Percentiles rank a stretch among this genome's conserved stretches.
Evolutionary conservation across 2,329 filamentous ascomycete genomes (phyloP).

Genomic region (Calonectria crousiana): DNA sequence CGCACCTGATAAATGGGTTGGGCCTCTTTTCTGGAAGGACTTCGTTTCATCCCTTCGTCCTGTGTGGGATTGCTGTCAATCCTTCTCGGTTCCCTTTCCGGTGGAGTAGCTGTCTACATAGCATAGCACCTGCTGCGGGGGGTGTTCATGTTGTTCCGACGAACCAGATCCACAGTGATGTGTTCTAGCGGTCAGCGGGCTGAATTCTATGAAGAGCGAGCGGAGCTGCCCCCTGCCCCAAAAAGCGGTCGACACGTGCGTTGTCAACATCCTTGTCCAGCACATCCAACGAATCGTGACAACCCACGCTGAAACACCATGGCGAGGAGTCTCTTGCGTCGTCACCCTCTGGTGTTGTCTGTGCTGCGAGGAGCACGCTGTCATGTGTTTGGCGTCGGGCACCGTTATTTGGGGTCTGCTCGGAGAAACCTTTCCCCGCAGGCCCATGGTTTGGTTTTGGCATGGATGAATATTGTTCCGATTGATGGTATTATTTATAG

Average conservation of each 20-base stretch:
- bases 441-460: not conserved
- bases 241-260: conserved; percentile 5
- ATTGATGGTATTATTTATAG: not conserved
- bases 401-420: not conserved
- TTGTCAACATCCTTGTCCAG: not conserved
- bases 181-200: conserved; percentile 5
- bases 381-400: not conserved
- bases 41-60: not conserved
- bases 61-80: not conserved
- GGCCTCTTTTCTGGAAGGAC: not conserved
- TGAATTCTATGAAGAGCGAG: not conserved
- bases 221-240: not conserved
- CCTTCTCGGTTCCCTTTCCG: not conserved
- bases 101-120: not conserved
- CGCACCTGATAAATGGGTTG: not conserved
- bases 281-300: not conserved
- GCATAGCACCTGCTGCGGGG: not conserved
- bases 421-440: not conserved
- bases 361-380: not conserved
- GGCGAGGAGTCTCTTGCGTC: not conserved
- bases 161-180: conserved; percentile 8
- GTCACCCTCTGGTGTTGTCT: not conserved
- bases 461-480: not conserved
- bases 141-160: not conserved
- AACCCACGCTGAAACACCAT: not conserved